Evolutionary conservation across 176 grass and related monocot genomes (phyloP), one percentile per base, ranked within the genome.

Genomic region (Oryza rufipogon): DNA sequence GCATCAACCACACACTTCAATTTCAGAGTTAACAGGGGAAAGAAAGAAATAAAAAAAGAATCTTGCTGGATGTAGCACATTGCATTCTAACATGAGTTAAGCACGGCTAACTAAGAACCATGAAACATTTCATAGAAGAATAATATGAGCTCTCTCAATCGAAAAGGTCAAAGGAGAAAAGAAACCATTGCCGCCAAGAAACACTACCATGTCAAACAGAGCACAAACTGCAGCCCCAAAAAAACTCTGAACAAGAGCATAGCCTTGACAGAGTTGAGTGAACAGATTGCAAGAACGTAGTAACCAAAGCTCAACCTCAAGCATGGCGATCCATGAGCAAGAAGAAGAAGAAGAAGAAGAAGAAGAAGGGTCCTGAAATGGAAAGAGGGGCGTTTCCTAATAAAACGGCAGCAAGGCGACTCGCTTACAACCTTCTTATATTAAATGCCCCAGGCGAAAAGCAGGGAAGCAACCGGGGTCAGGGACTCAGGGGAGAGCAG

Each of bases 311-410:
- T 52, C 49, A 52, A 16, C 49, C 49, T 16, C 11, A 47, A 47
- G 45, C 11, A 47, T 52, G 15, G 49, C 49, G 0, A 58, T 58
- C 54, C 54, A 58, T 58, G 58, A 61, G 49, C 8, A 9, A 38
- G 45, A 15, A 75, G n/a, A 70, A 7, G 60, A 38, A 30, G 30
- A 32, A 32, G 30, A 30, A 30, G 26, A 47, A 16, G 75, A 23
- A 74, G 48, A 58, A 33, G 6, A 58, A 67, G 3, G 12, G 64
- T 25, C 73, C 88, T 58, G 89, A 92, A 96, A 87, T 85, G 81
- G 96, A 87, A 94, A 94, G 80, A 5, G 8, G 77, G 58, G 28
- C 83, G 81, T 91, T 96, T 96, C 93, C 93, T 87, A 91, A 99
- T 92, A 94, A 74, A 90, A 90, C 83, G 89, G 66, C 91, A 84